Evolutionary conservation across 192 early-diverging fungal genomes (phyloP).

Genomic region (Rhizoclosmatium sp.): DNA sequence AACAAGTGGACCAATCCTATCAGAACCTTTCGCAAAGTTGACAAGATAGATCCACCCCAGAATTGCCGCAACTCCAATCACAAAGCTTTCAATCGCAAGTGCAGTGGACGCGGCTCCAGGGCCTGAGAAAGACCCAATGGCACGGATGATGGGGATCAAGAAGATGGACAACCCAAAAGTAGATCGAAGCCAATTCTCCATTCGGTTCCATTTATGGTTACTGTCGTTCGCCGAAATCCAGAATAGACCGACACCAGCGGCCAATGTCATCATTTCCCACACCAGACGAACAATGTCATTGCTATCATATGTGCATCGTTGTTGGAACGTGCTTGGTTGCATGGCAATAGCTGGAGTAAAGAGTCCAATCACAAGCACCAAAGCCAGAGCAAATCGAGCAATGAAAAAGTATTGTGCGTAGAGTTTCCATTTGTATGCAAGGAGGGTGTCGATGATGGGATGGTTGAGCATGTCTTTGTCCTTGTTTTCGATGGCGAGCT

Average conservation of each 20-base stretch:
- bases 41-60: slow-evolving; percentile 35
- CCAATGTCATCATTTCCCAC: not conserved
- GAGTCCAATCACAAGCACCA: not conserved
- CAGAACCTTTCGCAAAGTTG: slow-evolving; percentile 31
- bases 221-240: not conserved
- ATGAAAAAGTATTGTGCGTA: slow-evolving; percentile 36
- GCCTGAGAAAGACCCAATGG: slow-evolving; percentile 5
- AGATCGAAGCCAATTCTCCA: slow-evolving; percentile 3
- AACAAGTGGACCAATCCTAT: slow-evolving; percentile 25
- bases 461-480: slow-evolving; percentile 31
- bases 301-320: slow-evolving; percentile 8
- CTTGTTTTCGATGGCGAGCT: slow-evolving; percentile 25
- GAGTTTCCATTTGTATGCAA: slow-evolving; percentile 40
- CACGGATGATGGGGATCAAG: slow-evolving; percentile 32
- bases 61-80: slow-evolving; percentile 33
- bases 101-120: not conserved
- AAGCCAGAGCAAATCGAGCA: slow-evolving; percentile 14
- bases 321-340: slow-evolving; percentile 15
- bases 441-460: slow-evolving; percentile 33
- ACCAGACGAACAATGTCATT: not conserved
- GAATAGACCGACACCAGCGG: not conserved
- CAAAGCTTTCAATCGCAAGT: slow-evolving; percentile 24
- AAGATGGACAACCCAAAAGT: not conserved
- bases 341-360: slow-evolving; percentile 28
- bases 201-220: slow-evolving; percentile 4